Percentiles rank a stretch among this genome's conserved stretches.
Evolutionary conservation across 2,329 filamentous ascomycete species (phyloP).

Genomic region (Apiospora saccharicola): DNA sequence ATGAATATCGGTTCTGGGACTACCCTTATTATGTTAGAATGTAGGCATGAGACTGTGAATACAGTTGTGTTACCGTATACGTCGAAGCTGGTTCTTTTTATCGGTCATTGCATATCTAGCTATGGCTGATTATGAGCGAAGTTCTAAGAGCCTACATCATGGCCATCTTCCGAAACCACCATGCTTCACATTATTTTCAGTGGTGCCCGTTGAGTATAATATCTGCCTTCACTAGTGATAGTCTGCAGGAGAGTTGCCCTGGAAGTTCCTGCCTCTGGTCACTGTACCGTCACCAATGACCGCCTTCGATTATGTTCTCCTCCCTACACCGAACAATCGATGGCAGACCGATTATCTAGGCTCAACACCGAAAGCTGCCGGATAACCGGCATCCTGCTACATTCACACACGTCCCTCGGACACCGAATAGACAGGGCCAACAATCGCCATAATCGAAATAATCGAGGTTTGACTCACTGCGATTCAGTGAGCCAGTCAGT

Average conservation of each 20-base stretch:
- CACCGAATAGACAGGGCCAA: not conserved
- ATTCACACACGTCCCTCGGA: not conserved
- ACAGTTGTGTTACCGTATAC: too few species aligned
- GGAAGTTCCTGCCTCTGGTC: too few species aligned
- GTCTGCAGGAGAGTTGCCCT: too few species aligned
- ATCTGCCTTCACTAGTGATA: not conserved
- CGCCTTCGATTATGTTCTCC: not conserved
- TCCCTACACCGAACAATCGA: not conserved
- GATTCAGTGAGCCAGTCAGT: not conserved
- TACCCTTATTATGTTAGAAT: too few species aligned
- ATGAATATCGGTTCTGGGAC: too few species aligned
- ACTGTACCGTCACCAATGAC: too few species aligned
- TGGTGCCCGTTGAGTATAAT: too few species aligned
- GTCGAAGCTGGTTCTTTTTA: too few species aligned
- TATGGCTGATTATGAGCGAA: too few species aligned
- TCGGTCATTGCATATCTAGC: too few species aligned
- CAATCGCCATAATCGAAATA: not conserved
- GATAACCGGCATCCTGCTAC: not conserved
- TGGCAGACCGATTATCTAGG: not conserved
- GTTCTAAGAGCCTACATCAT: not conserved
- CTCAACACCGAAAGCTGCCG: not conserved
- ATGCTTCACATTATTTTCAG: not conserved
- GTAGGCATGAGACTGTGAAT: too few species aligned
- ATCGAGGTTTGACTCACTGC: not conserved
- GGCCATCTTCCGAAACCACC: too few species aligned